Conservation (phyloP, 192 early-diverging fungal species). For the Coemansia aciculifera region DNA sequence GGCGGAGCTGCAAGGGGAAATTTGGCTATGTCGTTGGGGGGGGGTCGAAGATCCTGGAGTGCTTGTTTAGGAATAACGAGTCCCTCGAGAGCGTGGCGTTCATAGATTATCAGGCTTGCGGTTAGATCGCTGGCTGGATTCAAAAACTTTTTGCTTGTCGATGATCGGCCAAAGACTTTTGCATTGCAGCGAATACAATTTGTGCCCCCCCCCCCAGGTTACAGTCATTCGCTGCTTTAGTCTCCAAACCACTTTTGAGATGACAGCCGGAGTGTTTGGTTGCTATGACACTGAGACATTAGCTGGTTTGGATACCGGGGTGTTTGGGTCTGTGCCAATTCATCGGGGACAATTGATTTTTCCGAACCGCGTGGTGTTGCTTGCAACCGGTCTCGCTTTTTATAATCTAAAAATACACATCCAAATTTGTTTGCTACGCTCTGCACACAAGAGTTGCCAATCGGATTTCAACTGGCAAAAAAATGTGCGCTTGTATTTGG, state of each 20-base stretch:
- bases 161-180: slow-evolving; percentile 89
- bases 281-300: slow-evolving; percentile 68
- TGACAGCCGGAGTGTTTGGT: slow-evolving; percentile 53
- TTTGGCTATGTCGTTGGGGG: no score
- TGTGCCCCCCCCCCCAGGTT: slow-evolving; percentile 59
- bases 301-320: slow-evolving; percentile 90
- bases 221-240: slow-evolving; percentile 57
- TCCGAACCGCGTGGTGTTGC: no score
- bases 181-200: slow-evolving; percentile 82
- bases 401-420: no score
- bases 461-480: no score
- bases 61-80: slow-evolving; percentile 75
- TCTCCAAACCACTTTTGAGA: slow-evolving; percentile 19
- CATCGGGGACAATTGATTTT: slow-evolving; percentile 59
- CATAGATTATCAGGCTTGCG: no score
- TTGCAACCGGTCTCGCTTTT: no score
- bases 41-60: no score
- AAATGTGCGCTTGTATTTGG: no score
- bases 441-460: no score
- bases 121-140: slow-evolving; percentile 52
- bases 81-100: no score
- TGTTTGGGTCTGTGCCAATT: slow-evolving; percentile 64
- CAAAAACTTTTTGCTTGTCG: slow-evolving; percentile 54
- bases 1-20: no score
- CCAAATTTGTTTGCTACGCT: no score